Conservation (phyloP, 2,329 filamentous ascomycete species). For the Nemania sp. region DNA sequence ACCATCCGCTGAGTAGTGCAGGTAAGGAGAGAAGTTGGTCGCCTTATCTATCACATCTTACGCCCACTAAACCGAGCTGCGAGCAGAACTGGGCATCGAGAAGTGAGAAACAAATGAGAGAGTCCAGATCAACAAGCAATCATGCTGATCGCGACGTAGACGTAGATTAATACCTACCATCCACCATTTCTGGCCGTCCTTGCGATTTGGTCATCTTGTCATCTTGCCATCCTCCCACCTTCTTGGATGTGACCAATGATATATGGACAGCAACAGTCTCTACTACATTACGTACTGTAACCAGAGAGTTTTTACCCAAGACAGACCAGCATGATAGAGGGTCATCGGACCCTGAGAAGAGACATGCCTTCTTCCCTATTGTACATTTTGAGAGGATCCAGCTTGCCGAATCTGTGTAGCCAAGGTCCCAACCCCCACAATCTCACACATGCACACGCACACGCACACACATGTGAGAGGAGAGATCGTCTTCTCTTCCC, state of each 20-base stretch:
- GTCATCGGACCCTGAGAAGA: slow-evolving; percentile 24
- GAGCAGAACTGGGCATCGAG: background rate
- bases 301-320: background rate
- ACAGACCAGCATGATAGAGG: background rate
- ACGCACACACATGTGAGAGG: slow-evolving; percentile 11
- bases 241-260: background rate
- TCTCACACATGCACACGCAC: slow-evolving; percentile 7
- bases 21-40: too few species aligned
- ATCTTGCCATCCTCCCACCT: slow-evolving; percentile 6
- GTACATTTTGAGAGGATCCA: slow-evolving; percentile 8
- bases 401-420: slow-evolving; percentile 19
- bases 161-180: slow-evolving; percentile 3
- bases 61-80: too few species aligned
- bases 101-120: background rate
- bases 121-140: background rate
- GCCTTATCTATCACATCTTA: background rate
- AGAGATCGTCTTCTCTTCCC: background rate
- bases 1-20: too few species aligned
- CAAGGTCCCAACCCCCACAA: slow-evolving; percentile 18
- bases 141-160: slow-evolving; percentile 5
- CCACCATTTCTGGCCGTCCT: too few species aligned
- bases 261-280: slow-evolving; percentile 4
- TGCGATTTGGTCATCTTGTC: background rate
- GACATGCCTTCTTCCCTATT: too few species aligned
- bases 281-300: too few species aligned